These are phyloP conservation scores for Chaetoceros muelleri DNA, from an alignment of 108 stramenopile species.

Conservation along the genomic window DNA sequence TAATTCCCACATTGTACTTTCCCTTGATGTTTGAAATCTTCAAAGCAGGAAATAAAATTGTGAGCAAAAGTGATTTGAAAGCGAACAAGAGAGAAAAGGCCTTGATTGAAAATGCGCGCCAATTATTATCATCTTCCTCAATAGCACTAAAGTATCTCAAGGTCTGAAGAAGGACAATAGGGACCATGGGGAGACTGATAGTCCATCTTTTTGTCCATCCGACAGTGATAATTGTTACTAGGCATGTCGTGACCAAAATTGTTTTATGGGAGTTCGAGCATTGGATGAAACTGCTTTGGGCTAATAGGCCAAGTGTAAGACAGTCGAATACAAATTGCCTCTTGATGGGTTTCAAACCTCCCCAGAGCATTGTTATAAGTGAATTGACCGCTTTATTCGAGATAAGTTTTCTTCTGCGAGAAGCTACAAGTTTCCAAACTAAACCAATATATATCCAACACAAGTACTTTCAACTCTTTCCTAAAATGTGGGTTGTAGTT, in stretches of 20 bases:
- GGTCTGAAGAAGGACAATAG: conserved; percentile 25
- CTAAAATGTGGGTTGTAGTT: too few species aligned
- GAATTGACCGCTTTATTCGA: too few species aligned
- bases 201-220: conserved; percentile 51
- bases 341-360: background rate
- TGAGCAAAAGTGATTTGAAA: conserved; percentile 7
- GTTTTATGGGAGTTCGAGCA: background rate
- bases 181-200: conserved; percentile 42
- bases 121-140: background rate
- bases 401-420: too few species aligned
- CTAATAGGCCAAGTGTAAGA: background rate
- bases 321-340: background rate
- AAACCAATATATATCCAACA: too few species aligned
- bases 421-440: too few species aligned
- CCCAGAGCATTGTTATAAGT: too few species aligned
- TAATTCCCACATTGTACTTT: conserved; percentile 35
- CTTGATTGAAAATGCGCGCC: conserved; percentile 5
- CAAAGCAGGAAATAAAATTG: conserved; percentile 37
- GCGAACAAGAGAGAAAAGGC: conserved; percentile 13
- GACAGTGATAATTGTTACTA: conserved; percentile 8
- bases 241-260: too few species aligned
- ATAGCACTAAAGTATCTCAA: conserved; percentile 1
- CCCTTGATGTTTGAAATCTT: conserved; percentile 19
- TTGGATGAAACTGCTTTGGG: background rate
- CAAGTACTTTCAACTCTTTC: too few species aligned